Conservation (phyloP, 2,329 filamentous ascomycete species). For the Ploettnerulaceae sp. region DNA sequence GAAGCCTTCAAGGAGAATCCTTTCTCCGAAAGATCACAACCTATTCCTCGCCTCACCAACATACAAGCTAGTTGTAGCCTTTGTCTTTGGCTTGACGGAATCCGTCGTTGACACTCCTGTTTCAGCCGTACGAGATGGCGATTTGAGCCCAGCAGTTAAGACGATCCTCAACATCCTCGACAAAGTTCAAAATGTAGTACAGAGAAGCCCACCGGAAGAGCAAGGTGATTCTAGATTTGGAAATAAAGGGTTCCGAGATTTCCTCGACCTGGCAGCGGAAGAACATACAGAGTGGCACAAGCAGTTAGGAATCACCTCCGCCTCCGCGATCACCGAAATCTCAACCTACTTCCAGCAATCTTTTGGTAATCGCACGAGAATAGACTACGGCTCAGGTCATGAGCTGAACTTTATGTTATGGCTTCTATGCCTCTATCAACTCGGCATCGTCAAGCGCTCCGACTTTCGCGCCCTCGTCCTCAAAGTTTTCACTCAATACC, state of each 20-base stretch:
- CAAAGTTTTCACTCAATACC: slow-evolving; percentile 74
- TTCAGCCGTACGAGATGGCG: slow-evolving; percentile 52
- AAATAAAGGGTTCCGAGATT: slow-evolving; percentile 83
- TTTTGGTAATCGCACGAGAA: slow-evolving; percentile 79
- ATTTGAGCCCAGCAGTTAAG: slow-evolving; percentile 55
- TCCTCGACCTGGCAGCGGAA: slow-evolving; percentile 64
- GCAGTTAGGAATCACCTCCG: slow-evolving; percentile 48
- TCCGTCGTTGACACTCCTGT: slow-evolving; percentile 67
- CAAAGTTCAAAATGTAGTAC: slow-evolving; percentile 61
- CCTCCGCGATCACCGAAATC: slow-evolving; percentile 60
- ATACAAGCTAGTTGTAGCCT: slow-evolving; percentile 71
- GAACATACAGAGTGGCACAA: slow-evolving; percentile 57
- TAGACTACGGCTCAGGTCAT: slow-evolving; percentile 96
- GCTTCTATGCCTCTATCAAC: slow-evolving; percentile 87
- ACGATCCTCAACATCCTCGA: slow-evolving; percentile 67
- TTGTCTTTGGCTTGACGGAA: slow-evolving; percentile 82
- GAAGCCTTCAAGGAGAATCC: slow-evolving; percentile 70
- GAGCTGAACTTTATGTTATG: slow-evolving; percentile 97
- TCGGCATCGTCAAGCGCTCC: slow-evolving; percentile 55
- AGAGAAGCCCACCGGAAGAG: slow-evolving; percentile 72
- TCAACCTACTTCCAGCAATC: slow-evolving; percentile 76
- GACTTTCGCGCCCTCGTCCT: slow-evolving; percentile 75
- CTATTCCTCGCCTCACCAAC: slow-evolving; percentile 75
- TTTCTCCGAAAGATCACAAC: slow-evolving; percentile 75
- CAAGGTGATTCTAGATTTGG: slow-evolving; percentile 88